phyloP scores from a whole-genome alignment of 176 grass and related monocot genomes.

The Tillandsia fasciculata region DNA sequence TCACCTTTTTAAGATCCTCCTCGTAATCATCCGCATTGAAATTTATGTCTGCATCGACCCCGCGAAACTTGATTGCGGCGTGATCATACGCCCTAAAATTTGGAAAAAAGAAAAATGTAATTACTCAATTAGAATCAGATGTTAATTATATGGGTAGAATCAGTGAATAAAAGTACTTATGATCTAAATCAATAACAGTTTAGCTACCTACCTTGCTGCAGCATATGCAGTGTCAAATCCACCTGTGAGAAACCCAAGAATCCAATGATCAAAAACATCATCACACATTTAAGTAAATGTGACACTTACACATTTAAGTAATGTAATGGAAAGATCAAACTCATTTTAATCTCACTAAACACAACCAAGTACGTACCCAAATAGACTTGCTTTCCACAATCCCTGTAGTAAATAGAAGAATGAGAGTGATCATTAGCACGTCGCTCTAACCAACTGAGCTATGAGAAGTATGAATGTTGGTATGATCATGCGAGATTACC shows the following conservation, averaged over 20 bases:
- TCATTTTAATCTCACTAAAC: too few species aligned
- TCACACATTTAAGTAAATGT: background rate
- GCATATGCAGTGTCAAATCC: constrained; percentile 50
- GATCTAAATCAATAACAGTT: background rate
- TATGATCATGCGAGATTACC: constrained; percentile 16
- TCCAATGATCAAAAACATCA: background rate
- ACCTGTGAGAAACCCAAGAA: constrained; percentile 21
- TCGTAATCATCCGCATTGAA: constrained; percentile 37
- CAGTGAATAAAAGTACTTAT: background rate
- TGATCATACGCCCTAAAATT: constrained; percentile 48
- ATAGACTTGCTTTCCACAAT: constrained; percentile 73
- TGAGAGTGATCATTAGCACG: background rate
- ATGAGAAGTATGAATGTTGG: background rate
- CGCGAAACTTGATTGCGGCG: constrained; percentile 59
- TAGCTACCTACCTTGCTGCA: constrained; percentile 42
- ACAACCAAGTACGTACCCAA: constrained; percentile 32
- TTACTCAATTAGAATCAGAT: background rate
- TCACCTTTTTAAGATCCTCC: constrained; percentile 47
- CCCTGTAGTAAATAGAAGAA: constrained; percentile 31
- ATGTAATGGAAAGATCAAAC: background rate
- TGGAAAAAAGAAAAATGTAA: background rate
- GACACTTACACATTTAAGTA: background rate
- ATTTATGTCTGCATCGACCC: constrained; percentile 48
- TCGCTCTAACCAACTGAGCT: background rate
- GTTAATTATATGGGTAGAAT: too few species aligned